Conservation (phyloP, 1,139 yeast species). For the Sugiyamaella castrensis region DNA sequence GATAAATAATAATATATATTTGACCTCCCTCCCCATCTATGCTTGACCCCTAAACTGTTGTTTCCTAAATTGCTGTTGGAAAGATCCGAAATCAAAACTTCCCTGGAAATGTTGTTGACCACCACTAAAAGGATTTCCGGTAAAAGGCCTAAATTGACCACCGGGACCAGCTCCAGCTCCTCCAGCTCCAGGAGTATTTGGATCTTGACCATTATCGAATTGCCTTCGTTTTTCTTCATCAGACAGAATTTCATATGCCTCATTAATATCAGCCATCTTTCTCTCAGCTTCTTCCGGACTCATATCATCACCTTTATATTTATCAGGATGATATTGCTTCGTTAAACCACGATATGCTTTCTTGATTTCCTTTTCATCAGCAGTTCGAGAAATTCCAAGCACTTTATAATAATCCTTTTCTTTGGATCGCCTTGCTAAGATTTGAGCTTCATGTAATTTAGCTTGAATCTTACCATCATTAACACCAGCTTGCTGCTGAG, state of each 20-base stretch:
- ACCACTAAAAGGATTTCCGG: conserved; percentile 14
- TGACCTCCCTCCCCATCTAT: too few species aligned
- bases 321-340: conserved; percentile 87
- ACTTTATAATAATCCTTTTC: conserved; percentile 79
- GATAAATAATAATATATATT: too few species aligned
- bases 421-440: conserved; percentile 50
- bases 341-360: conserved; percentile 79
- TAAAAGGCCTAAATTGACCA: conserved; percentile 8
- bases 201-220: conserved; percentile 64
- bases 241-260: conserved; percentile 84
- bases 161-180: conserved; percentile 23
- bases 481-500: conserved; percentile 45
- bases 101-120: conserved; percentile 21
- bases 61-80: conserved; percentile 20
- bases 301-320: conserved; percentile 61
- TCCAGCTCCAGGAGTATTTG: conserved; percentile 44
- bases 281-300: conserved; percentile 69
- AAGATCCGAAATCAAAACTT: conserved; percentile 25
- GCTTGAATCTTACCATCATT: conserved; percentile 46
- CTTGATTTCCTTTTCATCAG: conserved; percentile 70
- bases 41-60: conserved; percentile 7
- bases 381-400: conserved; percentile 63
- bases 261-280: conserved; percentile 89
- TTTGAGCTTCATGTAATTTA: conserved; percentile 53
- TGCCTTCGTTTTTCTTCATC: conserved; percentile 60